Conservation (phyloP, 169 alveolate genomes). For the Cryptosporidium tyzzeri region DNA sequence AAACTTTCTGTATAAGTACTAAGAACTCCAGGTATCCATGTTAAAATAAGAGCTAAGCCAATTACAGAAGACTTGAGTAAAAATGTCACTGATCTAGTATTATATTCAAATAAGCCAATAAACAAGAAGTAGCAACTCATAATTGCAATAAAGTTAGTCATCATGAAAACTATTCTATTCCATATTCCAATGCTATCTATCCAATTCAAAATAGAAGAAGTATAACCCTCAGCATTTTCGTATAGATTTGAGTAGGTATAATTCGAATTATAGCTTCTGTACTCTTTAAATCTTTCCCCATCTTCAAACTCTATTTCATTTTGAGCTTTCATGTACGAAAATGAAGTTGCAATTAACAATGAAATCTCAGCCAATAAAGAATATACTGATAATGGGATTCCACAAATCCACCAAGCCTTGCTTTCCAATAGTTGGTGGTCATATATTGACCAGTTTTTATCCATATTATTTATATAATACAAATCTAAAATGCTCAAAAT, state of each 20-base stretch:
- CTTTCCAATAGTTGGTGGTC: conserved; percentile 51
- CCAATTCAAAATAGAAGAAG: conserved; percentile 29
- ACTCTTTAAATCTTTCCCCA: conserved; percentile 31
- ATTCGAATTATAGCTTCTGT: conserved; percentile 31
- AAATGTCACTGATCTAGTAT: conserved; percentile 37
- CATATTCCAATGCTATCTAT: conserved; percentile 60
- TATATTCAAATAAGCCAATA: conserved; percentile 21
- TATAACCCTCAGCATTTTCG: conserved; percentile 27
- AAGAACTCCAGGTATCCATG: conserved; percentile 67
- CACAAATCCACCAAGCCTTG: conserved; percentile 64
- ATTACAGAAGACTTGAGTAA: conserved; percentile 26
- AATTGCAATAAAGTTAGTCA: conserved; percentile 22
- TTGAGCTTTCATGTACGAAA: conserved; percentile 20
- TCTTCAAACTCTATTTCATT: conserved; percentile 22
- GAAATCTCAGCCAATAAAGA: conserved; percentile 46
- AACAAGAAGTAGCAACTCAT: conserved; percentile 23
- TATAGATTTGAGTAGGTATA: conserved; percentile 28
- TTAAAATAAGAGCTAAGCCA: background rate
- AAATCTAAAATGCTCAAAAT: conserved; percentile 47
- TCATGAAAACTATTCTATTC: conserved; percentile 56
- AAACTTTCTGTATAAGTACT: conserved; percentile 40
- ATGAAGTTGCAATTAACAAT: conserved; percentile 18
- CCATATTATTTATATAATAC: conserved; percentile 35
- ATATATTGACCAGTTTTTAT: conserved; percentile 32
- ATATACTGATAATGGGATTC: conserved; percentile 52